Conservation (phyloP, 192 early-diverging fungal species). For the Coemansia umbellata region DNA sequence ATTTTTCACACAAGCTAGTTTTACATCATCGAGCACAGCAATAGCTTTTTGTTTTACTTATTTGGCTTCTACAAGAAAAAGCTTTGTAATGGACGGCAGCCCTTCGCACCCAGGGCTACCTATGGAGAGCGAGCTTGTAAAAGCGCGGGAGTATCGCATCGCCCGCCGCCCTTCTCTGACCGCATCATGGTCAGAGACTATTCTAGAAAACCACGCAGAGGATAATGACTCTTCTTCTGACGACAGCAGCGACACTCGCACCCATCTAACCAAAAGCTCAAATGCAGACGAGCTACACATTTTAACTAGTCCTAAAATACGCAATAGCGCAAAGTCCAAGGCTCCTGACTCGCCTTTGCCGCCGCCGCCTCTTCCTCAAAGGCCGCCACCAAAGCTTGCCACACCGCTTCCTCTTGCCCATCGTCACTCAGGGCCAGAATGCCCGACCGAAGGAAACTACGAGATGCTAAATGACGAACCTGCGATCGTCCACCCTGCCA, state of each 20-base stretch:
- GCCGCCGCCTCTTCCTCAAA: constrained; percentile 8
- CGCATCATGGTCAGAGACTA: constrained; percentile 24
- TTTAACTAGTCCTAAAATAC: not conserved
- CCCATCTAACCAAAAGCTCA: not conserved
- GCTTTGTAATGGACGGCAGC: constrained; percentile 2
- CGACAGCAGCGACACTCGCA: not conserved
- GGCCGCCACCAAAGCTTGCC: constrained; percentile 1
- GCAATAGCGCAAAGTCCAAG: not conserved
- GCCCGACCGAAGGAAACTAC: constrained; percentile 12
- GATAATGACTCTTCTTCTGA: not conserved
- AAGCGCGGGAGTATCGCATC: constrained; percentile 15
- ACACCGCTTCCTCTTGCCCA: constrained; percentile 5
- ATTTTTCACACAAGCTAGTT: no score
- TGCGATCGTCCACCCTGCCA: constrained; percentile 4
- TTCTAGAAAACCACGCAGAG: not conserved
- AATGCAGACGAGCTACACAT: not conserved
- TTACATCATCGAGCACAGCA: no score
- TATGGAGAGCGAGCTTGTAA: constrained; percentile 14
- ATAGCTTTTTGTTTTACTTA: no score
- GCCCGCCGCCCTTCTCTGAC: constrained; percentile 20
- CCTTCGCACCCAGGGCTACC: not conserved
- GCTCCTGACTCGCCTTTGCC: constrained; percentile 21
- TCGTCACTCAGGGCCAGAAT: not conserved
- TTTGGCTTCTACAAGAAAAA: no score
- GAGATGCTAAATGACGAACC: not conserved